Evolutionary conservation across 352 stramenopile species (phyloP).

Genomic region (Phytophthora pseudosyringae): DNA sequence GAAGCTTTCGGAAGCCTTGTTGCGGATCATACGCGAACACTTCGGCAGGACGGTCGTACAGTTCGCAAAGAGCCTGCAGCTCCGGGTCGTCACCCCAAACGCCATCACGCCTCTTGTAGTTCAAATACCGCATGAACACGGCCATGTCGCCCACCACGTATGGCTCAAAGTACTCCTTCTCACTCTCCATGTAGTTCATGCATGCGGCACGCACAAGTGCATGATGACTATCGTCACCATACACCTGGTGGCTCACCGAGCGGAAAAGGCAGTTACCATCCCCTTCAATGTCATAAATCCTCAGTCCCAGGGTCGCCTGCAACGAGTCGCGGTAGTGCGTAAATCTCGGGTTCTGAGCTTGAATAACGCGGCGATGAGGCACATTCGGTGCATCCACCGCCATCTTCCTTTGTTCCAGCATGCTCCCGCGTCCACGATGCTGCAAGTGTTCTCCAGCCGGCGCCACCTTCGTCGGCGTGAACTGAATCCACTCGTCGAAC

Average conservation of each 20-base stretch:
- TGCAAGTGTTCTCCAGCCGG: slow-evolving; percentile 67
- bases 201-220: slow-evolving; percentile 87
- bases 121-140: slow-evolving; percentile 92
- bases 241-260: slow-evolving; percentile 96
- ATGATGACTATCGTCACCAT: slow-evolving; percentile 93
- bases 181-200: slow-evolving; percentile 96
- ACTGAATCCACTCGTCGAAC: slow-evolving; percentile 77
- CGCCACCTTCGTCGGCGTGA: slow-evolving; percentile 61
- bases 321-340: slow-evolving; percentile 73
- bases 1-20: slow-evolving; percentile 78
- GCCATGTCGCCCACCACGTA: slow-evolving; percentile 90
- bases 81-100: slow-evolving; percentile 97
- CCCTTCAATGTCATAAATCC: slow-evolving; percentile 82
- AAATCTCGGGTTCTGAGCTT: slow-evolving; percentile 78
- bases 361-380: slow-evolving; percentile 62
- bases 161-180: slow-evolving; percentile 93
- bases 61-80: slow-evolving; percentile 95
- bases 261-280: slow-evolving; percentile 99
- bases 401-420: slow-evolving; percentile 55
- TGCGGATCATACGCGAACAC: slow-evolving; percentile 89
- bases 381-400: slow-evolving; percentile 46
- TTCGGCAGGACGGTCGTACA: slow-evolving; percentile 92
- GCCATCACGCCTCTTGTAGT: slow-evolving; percentile 88
- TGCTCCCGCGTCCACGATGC: slow-evolving; percentile 29
- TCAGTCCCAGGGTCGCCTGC: slow-evolving; percentile 40